Evolutionary conservation across 495 filamentous ascomycete genomes (phyloP), one percentile per base, ranked within the genome.

Genomic region (Lasiosphaeria hispida): DNA sequence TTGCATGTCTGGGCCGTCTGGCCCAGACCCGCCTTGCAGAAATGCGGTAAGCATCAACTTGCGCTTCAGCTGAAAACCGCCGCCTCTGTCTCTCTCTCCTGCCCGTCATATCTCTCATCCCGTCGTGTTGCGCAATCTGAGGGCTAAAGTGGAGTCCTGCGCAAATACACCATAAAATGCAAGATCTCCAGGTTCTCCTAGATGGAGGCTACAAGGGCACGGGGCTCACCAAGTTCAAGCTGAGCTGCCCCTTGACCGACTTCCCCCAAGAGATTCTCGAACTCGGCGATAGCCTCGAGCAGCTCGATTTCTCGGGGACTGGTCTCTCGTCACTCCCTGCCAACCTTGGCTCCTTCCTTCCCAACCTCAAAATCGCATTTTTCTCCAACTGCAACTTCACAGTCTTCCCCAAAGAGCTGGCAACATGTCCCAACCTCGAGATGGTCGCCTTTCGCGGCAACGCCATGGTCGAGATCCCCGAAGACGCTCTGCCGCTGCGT

Each of bases 371-470:
- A 66, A 68, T 72, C 43, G 67, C 68, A 6, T 72, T 77, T 49
- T 71, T 80, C 37, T 76, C 74, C 17, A 57, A 74, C 56, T 78
- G 77, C 69, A 72, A 66, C 37, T 80, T 79, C 59, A 51, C 62
- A 3, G 59, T 67, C 39, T 80, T 79, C 36, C 75, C 77, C 1
- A 57, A 48, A n/a, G 67, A 69, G 48, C 54, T 78, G 19, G 67
- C 70, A 52, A 44, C 65, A 67, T 77, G 75, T 56, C 71, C 68
- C 8, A 59, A 65, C 43, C 70, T 79, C 18, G 72, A 76, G 58
- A 79, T 75, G 68, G 67, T 77, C 30, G 75, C 72, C 7, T 77
- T 79, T 63, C 71, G 72, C n/a, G 58, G 57, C 48, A 80, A 80
- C 59, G 55, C 54, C 57, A 78, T 80, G 72, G 58, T 55, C 18